Evolutionary conservation across 305 asterid genomes (phyloP), one percentile per base, ranked within the genome.

Genomic region (Withania somnifera): DNA sequence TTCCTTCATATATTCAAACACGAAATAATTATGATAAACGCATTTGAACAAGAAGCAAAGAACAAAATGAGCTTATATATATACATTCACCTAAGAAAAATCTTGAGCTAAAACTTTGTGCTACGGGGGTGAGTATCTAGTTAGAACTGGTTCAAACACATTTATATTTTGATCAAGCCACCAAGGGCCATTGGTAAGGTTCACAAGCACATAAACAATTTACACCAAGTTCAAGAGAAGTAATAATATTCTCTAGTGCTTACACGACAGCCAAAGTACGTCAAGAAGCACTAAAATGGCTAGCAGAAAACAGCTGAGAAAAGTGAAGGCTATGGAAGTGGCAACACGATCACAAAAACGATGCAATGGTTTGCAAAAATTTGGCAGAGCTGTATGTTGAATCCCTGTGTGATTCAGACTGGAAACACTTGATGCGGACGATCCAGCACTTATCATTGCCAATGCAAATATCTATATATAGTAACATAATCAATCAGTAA

Each of bases 371-470:
- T 86, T 91, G 93, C 99, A 95, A 90, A 93, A 93, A 85, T 93
- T 93, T 0, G 99, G 99, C 24, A 95, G 90, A 13, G 93, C 84
- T 0, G 97, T 87, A 69, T 92, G 99, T 22, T 66, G 92, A 17
- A 95, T 89, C 32, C 99, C 99, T 0, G 97, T 90, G 2, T 93
- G 90, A 82, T 95, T 95, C 85, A 95, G 87, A 84, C 89, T 93
- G 51, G 97, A 90, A 0, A 93, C 97, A 1, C 99, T 97, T 0
- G 97, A 88, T 15, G 98, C 94, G 19, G 99, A 98, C 28, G 99
- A 95, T 87, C 94, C 98, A 15, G 95, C 99, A 47, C 98, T 92
- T 90, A 95, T 90, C 95, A 90, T 57, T 2, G 91, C 95, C 61
- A 85, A 92, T 6, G 94, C 94, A 83, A 95, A 90, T 66, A 95